Conservation (phyloP, 148 eudicot species). For the Amaranthus hypochondriacus region DNA sequence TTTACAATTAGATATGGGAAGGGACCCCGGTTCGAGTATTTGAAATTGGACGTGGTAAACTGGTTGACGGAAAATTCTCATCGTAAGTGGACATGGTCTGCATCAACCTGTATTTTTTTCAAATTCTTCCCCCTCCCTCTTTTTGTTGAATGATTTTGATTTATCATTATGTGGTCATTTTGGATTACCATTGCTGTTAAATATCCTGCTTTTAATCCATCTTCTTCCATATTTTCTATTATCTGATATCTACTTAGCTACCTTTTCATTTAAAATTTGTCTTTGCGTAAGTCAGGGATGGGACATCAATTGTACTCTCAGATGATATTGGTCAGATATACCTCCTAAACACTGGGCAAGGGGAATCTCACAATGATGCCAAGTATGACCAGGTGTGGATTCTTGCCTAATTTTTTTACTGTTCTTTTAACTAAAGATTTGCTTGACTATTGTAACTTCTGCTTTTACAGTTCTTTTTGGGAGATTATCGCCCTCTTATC, state of each 20-base stretch:
- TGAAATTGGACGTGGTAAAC: conserved; percentile 85
- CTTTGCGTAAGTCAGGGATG: conserved; percentile 56
- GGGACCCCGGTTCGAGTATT: conserved; percentile 77
- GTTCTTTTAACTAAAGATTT: conserved; percentile 8
- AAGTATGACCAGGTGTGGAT: conserved; percentile 81
- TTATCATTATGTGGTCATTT: background rate
- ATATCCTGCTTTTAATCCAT: background rate
- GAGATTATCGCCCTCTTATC: conserved; percentile 90
- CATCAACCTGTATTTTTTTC: background rate
- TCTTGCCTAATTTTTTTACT: conserved; percentile 1
- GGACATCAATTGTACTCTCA: conserved; percentile 94
- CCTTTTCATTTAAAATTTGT: background rate
- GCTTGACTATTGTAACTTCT: conserved; percentile 16
- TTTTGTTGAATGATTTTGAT: conserved; percentile 1
- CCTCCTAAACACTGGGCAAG: conserved; percentile 89
- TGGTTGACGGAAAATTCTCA: conserved; percentile 97
- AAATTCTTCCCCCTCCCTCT: background rate
- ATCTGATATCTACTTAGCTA: background rate
- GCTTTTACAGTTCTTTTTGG: conserved; percentile 77
- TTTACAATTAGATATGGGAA: conserved; percentile 79
- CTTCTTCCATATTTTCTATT: background rate
- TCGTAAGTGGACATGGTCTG: conserved; percentile 52
- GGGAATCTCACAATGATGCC: conserved; percentile 92
- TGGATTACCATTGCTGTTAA: background rate
- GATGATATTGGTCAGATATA: conserved; percentile 96